These are phyloP conservation scores for Penicillium sp. DNA, from an alignment of 2,329 filamentous ascomycete species.

Conservation along the genomic window DNA sequence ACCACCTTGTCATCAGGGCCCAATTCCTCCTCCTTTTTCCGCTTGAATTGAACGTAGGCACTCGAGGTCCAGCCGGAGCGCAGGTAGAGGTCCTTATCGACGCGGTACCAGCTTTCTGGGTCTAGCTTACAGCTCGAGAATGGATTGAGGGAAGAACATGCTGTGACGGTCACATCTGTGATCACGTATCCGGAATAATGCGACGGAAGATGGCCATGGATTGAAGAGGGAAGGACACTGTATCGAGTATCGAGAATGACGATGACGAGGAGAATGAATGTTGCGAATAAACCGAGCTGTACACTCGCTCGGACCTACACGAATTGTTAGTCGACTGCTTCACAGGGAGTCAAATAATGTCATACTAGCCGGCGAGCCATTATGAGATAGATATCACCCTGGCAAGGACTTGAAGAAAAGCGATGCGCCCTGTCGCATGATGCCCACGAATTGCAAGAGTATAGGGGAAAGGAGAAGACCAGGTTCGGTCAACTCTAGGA, in stretches of 20 bases:
- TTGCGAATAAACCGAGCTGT: constrained; percentile 67
- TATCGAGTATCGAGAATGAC: constrained; percentile 87
- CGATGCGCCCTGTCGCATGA: constrained; percentile 32
- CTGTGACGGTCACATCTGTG: constrained; percentile 76
- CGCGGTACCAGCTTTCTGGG: constrained; percentile 69
- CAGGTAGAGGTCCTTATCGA: constrained; percentile 88
- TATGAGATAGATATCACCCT: constrained; percentile 31
- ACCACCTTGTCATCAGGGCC: constrained; percentile 71
- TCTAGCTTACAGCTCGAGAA: constrained; percentile 76
- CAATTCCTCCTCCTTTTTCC: constrained; percentile 83
- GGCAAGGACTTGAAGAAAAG: constrained; percentile 29
- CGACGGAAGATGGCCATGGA: constrained; percentile 82
- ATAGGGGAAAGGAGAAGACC: constrained; percentile 28
- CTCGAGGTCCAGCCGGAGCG: constrained; percentile 68
- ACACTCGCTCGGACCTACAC: constrained; percentile 61
- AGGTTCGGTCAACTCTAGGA: constrained; percentile 28
- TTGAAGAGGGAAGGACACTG: constrained; percentile 75
- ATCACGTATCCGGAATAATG: constrained; percentile 82
- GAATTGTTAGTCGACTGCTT: constrained; percentile 1
- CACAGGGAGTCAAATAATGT: not conserved
- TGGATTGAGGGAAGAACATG: constrained; percentile 70
- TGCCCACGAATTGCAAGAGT: constrained; percentile 18
- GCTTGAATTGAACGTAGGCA: constrained; percentile 77
- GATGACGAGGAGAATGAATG: constrained; percentile 67
- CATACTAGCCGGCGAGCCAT: constrained; percentile 47